Evolutionary conservation across 2,329 filamentous ascomycete genomes (phyloP).

Genomic region (Epichloe hybrida): DNA sequence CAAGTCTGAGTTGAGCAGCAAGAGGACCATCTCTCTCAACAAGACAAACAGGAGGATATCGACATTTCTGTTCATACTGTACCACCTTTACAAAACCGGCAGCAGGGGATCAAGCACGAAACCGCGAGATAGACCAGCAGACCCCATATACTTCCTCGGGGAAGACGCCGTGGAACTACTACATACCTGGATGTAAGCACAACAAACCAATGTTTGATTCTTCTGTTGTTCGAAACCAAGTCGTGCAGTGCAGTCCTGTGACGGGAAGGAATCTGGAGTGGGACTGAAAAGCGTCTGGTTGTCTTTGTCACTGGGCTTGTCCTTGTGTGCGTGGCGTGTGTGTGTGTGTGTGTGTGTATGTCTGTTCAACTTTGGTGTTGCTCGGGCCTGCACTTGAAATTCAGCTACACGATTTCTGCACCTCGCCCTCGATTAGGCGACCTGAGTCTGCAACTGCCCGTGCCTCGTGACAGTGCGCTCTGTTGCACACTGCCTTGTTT

Average conservation of each 20-base stretch:
- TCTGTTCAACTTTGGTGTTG: background rate
- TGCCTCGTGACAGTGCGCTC: conserved; percentile 10
- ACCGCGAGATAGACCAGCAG: background rate
- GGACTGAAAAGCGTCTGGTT: background rate
- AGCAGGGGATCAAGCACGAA: background rate
- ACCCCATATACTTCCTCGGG: background rate
- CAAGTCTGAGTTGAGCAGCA: background rate
- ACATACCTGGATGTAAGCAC: conserved; percentile 1
- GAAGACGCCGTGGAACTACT: background rate
- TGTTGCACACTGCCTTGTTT: conserved; percentile 5
- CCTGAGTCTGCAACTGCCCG: conserved; percentile 15
- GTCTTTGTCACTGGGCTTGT: background rate
- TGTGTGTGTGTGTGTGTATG: background rate
- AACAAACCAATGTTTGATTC: background rate
- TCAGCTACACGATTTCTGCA: conserved; percentile 4
- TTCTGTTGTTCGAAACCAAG: background rate
- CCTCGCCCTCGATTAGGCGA: conserved; percentile 8
- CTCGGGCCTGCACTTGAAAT: background rate
- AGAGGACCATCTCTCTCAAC: background rate
- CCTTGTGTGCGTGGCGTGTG: background rate
- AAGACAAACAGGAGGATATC: background rate
- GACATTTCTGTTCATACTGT: background rate
- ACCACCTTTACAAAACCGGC: background rate
- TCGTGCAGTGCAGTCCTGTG: background rate
- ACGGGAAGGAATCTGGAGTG: background rate